phyloP scores from a whole-genome alignment of 2,329 filamentous ascomycete species.

The Clarireedia homoeocarpa region DNA sequence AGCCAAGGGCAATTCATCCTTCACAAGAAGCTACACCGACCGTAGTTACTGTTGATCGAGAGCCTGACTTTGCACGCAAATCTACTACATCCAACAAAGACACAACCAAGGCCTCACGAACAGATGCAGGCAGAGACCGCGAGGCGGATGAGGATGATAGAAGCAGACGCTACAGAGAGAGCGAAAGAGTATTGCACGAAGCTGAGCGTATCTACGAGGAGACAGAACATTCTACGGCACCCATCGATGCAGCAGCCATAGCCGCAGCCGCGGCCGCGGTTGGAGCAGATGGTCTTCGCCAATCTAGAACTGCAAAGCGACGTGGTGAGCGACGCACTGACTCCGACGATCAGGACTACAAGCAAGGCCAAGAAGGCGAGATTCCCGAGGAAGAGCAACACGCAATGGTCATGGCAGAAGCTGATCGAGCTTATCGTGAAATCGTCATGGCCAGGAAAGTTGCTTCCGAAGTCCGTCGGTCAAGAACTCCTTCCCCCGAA shows the following conservation, averaged over 20 bases:
- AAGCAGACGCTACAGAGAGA: constrained; percentile 11
- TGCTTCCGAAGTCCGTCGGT: constrained; percentile 43
- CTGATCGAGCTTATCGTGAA: constrained; percentile 50
- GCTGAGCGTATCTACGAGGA: constrained; percentile 39
- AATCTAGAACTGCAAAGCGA: constrained; percentile 27
- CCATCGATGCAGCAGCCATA: constrained; percentile 39
- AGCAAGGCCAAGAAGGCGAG: constrained; percentile 10
- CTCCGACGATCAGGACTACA: constrained; percentile 17
- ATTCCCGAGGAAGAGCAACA: constrained; percentile 16
- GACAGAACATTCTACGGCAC: constrained; percentile 40
- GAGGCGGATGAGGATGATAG: constrained; percentile 12
- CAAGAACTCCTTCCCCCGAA: constrained; percentile 43
- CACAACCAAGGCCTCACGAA: background rate
- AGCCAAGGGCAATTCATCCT: constrained; percentile 13
- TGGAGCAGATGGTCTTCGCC: constrained; percentile 28
- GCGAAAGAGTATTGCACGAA: constrained; percentile 30
- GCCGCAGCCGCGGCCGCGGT: constrained; percentile 39
- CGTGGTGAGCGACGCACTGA: constrained; percentile 28
- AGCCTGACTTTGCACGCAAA: constrained; percentile 34
- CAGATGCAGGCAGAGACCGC: background rate
- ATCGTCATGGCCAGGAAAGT: constrained; percentile 45
- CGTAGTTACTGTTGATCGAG: constrained; percentile 46
- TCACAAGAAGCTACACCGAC: constrained; percentile 30
- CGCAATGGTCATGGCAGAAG: constrained; percentile 48
- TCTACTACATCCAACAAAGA: constrained; percentile 33